These are phyloP conservation scores for Solanum bulbocastanum DNA, from an alignment of 257 asterid genomes.

Conservation along the genomic window DNA sequence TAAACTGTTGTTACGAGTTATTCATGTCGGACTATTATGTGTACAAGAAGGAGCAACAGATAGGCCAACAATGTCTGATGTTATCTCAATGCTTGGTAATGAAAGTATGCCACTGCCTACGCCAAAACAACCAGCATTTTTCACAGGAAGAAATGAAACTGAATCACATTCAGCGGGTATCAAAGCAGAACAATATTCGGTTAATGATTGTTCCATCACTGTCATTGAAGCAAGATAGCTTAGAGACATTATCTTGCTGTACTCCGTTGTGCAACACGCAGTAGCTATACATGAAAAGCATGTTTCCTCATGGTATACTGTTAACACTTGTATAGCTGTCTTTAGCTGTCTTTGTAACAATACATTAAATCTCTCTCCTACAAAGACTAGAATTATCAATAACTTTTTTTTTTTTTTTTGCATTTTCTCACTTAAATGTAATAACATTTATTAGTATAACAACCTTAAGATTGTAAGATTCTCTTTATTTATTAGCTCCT, in stretches of 20 bases:
- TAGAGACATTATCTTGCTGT: background rate
- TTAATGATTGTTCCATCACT: background rate
- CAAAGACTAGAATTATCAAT: background rate
- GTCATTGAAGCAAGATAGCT: slow-evolving; percentile 3
- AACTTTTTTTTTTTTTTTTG: background rate
- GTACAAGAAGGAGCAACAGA: slow-evolving; percentile 37
- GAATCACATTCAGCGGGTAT: background rate
- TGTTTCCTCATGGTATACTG: background rate
- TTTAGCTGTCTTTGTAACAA: background rate
- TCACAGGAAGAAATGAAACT: slow-evolving; percentile 14
- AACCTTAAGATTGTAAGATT: background rate
- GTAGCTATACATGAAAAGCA: background rate
- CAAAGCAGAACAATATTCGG: background rate
- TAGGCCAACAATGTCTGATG: slow-evolving; percentile 42
- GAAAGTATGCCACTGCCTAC: slow-evolving; percentile 15
- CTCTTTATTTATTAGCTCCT: background rate
- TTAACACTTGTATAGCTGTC: background rate
- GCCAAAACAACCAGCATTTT: slow-evolving; percentile 34
- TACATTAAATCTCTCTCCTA: background rate
- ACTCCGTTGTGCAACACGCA: background rate
- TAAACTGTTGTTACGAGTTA: slow-evolving; percentile 25
- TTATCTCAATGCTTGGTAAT: slow-evolving; percentile 34
- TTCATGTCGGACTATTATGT: slow-evolving; percentile 43
- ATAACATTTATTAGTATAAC: background rate
- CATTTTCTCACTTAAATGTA: background rate